Percentiles rank a stretch among this genome's conserved stretches.
These are phyloP conservation scores for Epichloe glyceriae DNA, from an alignment of 2,329 filamentous ascomycete genomes.

Conservation along the genomic window DNA sequence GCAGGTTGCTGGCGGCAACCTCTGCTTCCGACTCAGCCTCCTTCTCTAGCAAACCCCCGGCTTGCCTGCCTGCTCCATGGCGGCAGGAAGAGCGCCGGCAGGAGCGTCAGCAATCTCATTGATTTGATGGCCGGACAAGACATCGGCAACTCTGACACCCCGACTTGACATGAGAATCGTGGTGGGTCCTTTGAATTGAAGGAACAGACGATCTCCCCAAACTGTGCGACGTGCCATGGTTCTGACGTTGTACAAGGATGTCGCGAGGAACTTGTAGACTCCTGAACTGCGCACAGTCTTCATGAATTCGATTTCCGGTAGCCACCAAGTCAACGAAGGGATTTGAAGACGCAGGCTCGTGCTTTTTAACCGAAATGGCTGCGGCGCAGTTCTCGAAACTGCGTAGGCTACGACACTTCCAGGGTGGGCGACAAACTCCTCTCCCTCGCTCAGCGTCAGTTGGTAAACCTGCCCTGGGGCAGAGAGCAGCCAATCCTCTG, in stretches of 20 bases:
- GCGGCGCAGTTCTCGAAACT: constrained; percentile 57
- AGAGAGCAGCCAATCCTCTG: constrained; percentile 72
- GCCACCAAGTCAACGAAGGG: constrained; percentile 50
- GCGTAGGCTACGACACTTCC: constrained; percentile 87
- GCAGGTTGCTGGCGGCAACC: constrained; percentile 31
- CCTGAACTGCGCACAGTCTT: constrained; percentile 56
- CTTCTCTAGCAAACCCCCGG: constrained; percentile 15
- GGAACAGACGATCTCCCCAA: constrained; percentile 86
- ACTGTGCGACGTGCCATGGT: constrained; percentile 71
- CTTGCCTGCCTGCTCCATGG: constrained; percentile 34
- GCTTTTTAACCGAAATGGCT: constrained; percentile 74
- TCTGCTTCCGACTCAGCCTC: constrained; percentile 16
- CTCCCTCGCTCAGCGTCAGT: constrained; percentile 64
- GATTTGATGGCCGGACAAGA: constrained; percentile 64
- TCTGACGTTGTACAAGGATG: constrained; percentile 53
- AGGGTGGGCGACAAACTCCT: constrained; percentile 85
- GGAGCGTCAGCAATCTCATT: constrained; percentile 82
- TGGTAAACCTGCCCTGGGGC: constrained; percentile 86
- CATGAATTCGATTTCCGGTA: constrained; percentile 63
- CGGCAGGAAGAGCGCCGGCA: constrained; percentile 53
- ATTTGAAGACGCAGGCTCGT: constrained; percentile 68
- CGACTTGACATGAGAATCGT: constrained; percentile 82
- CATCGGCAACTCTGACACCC: constrained; percentile 65
- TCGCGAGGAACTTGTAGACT: constrained; percentile 57
- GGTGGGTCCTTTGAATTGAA: constrained; percentile 76